Base-by-base conservation (phyloP, 202 grass and related monocot species). In the Elaeis oleifera region DNA sequence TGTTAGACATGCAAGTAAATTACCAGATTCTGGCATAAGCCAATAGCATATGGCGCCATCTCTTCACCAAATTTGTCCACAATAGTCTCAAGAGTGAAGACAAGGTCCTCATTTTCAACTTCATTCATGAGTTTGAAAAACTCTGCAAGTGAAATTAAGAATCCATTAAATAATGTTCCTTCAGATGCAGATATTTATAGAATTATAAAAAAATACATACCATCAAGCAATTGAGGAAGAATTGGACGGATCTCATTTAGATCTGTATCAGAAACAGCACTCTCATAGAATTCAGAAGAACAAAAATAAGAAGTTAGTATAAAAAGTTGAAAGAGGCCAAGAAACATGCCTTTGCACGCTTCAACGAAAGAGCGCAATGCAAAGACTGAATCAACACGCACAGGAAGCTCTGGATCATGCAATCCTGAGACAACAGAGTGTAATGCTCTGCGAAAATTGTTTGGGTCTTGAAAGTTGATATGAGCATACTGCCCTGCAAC, bases 51-150 rank as follows among this genome's bases (percentile, higher is more conserved):
- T 48, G 90, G 82, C 56, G 90, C 90, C 90, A 95, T 95, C 76
- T 95, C 90, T 85, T 95, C 90, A 4, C 90, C 90, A 83, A 95
- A 95, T 81, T 95, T 95, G 64, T 86, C 85, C 53, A 95, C 90
- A 53, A 95, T 89, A 13, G 90, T 95, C 69, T 95, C 90, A 28
- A 95, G 79, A 22, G 90, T 89, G 63, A 95, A 95, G 17, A 85
- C 90, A 76, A 95, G 85, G 27, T 95, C 90, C 68, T 95, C 90
- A 61, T 95, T 95, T 71, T 95, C 90, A 76, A 95, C 79, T 65
- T 95, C 85, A 36, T 86, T 83, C 90, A 95, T 95, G 53, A 89
- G 74, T 70, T 95, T 89, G 78, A 95, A 89, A 70, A 95, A 95
- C 18, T 95, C 90, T 95, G 60, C 61, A 83, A 5, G 36, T 54